Conservation (phyloP, 2,329 filamentous ascomycete species). For the Thielaviopsis populi region DNA sequence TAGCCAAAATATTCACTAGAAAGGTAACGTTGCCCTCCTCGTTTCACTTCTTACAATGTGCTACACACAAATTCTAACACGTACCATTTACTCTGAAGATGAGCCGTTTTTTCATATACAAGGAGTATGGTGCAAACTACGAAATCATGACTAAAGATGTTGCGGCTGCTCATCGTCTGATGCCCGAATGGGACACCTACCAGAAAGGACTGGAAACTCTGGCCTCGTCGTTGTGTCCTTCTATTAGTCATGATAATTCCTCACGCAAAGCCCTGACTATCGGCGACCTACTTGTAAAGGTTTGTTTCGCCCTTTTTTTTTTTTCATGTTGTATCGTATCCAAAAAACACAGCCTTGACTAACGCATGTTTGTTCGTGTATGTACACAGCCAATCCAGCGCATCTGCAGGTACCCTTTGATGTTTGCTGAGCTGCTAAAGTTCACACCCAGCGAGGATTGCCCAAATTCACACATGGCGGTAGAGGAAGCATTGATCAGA, state of each 20-base stretch:
- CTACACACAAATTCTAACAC: not conserved
- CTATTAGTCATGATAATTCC: slow-evolving; percentile 46
- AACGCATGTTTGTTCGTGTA: not conserved
- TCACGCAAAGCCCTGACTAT: slow-evolving; percentile 66
- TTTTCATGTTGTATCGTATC: not conserved
- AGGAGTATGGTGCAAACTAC: slow-evolving; percentile 84
- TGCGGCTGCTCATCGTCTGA: slow-evolving; percentile 48
- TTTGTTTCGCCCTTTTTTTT: slow-evolving; percentile 22
- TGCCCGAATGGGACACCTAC: slow-evolving; percentile 62
- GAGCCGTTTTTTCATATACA: slow-evolving; percentile 69
- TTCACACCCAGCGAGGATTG: slow-evolving; percentile 75
- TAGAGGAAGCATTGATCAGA: slow-evolving; percentile 56
- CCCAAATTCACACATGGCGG: slow-evolving; percentile 63
- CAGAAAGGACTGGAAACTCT: slow-evolving; percentile 76
- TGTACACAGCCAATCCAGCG: slow-evolving; percentile 65
- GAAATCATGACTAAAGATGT: slow-evolving; percentile 72
- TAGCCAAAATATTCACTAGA: slow-evolving; percentile 44
- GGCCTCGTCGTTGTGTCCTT: slow-evolving; percentile 57
- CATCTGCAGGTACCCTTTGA: slow-evolving; percentile 75
- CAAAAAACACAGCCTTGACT: not conserved
- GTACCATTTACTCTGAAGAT: slow-evolving; percentile 37
- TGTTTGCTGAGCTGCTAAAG: slow-evolving; percentile 72
- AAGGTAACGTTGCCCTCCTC: slow-evolving; percentile 30
- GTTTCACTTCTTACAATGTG: not conserved
- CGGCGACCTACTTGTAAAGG: slow-evolving; percentile 81